Evolutionary conservation across 139 green algal species (phyloP).

Genomic region (Zygnema cylindricum): DNA sequence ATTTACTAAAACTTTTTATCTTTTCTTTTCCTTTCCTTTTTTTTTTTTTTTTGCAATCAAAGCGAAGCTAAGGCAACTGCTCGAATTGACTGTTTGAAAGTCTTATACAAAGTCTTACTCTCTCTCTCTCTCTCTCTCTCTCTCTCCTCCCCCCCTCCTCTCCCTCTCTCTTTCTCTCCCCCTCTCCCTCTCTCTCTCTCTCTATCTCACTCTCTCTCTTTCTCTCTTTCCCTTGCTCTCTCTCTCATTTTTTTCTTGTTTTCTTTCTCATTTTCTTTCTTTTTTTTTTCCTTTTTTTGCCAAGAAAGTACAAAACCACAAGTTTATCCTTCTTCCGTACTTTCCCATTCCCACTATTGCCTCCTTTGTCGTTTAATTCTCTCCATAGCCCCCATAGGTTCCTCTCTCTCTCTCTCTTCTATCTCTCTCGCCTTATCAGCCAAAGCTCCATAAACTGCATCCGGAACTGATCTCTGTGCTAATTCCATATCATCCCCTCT

Average conservation of each 20-base stretch:
- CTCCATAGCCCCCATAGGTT: slow-evolving; percentile 50
- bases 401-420: slow-evolving; percentile 22
- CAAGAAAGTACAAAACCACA: neutral
- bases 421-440: slow-evolving; percentile 49
- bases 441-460: slow-evolving; percentile 78
- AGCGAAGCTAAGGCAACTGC: no score
- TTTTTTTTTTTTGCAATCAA: no score
- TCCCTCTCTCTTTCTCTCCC: neutral
- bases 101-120: no score
- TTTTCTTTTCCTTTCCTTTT: no score
- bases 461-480: slow-evolving; percentile 79
- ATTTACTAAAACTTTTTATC: no score
- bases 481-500: slow-evolving; percentile 66
- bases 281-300: neutral
- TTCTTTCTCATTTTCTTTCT: neutral
- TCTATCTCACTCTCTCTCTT: neutral
- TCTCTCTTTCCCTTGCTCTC: neutral
- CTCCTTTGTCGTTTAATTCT: slow-evolving; percentile 53
- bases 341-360: neutral
- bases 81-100: no score
- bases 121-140: neutral
- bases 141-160: neutral
- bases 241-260: neutral
- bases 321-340: neutral
- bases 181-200: neutral